Evolutionary conservation across 2,329 filamentous ascomycete genomes (phyloP), one percentile per base, ranked within the genome.

Genomic region (Penicillium brasilianum): DNA sequence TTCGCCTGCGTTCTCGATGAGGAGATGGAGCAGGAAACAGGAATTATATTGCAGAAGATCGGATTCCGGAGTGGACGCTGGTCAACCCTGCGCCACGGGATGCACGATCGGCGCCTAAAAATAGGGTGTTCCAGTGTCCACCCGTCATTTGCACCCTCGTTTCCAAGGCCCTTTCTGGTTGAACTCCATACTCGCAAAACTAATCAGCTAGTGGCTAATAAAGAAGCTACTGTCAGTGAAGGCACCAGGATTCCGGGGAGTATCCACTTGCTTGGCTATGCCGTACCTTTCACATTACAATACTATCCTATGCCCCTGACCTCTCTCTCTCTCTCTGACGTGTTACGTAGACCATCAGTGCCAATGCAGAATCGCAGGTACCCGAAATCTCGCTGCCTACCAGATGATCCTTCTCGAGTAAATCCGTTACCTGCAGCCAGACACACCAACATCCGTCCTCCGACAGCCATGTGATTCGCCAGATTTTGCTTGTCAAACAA

Each of bases 21-120:
- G 34, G 6, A 32, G 18, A 54, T 22, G 49, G 41, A 44, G 39
- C n/a, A 48, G 20, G 14, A 20, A 2, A 30, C 18, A 18, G 22
- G 20, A 48, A 46, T 60, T 65, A 66, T 67, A 64, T 52, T 32
- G 20, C 46, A 9, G 41, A 34, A 36, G 34, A 36, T 43, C 10
- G 49, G 55, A 5, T n/a, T 39, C 37, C 18, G 58, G 48, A 51
- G 18, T 46, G 52, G 55, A 32, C 6, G 36, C 37, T 49, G 46
- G 22, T n/a, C 20, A 39, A 22, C 53, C 59, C 59, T 67, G 66
- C 64, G 62, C 64, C 64, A 65, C 65, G 59, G 49, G 39, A 64
- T 44, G 41, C 48, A 11, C 52, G 67, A 69, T 69, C 68, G 62
- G 62, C 66, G 25, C 51, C 68, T 70, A 70, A 68, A 69, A 68